phyloP scores from a whole-genome alignment of 352 stramenopile genomes.

The Pythium brachiatum region DNA sequence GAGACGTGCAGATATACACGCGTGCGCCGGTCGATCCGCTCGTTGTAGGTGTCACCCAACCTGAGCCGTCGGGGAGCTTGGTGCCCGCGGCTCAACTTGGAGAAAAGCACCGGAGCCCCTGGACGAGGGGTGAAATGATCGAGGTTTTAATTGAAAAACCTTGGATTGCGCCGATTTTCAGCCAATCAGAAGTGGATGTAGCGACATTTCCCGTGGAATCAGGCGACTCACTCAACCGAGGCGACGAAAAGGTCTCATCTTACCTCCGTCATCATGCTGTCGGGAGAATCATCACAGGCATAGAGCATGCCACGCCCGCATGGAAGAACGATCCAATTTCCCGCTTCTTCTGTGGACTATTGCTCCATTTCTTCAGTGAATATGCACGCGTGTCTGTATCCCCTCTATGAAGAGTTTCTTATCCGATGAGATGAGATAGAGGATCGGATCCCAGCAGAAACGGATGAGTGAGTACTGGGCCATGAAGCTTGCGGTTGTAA shows the following conservation, averaged over 20 bases:
- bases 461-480: too few relatives aligned
- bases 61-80: neutral
- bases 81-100: slow-evolving; percentile 6
- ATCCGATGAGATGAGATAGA: too few relatives aligned
- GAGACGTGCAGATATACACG: neutral
- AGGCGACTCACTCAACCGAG: neutral
- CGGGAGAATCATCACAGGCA: neutral
- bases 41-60: too few relatives aligned
- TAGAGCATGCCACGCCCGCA: too few relatives aligned
- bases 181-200: slow-evolving; percentile 7
- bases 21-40: too few relatives aligned
- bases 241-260: slow-evolving; percentile 3
- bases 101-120: slow-evolving; percentile 5
- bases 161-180: slow-evolving; percentile 8
- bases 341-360: too few relatives aligned
- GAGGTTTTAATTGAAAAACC: slow-evolving; percentile 23
- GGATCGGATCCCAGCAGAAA: too few relatives aligned
- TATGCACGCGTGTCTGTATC: too few relatives aligned
- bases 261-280: neutral
- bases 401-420: too few relatives aligned
- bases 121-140: neutral
- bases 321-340: too few relatives aligned
- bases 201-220: neutral
- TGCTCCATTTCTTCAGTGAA: too few relatives aligned
- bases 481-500: too few relatives aligned